Conservation (phyloP, 805 yeast species). For the Huiozyma naganishii region DNA sequence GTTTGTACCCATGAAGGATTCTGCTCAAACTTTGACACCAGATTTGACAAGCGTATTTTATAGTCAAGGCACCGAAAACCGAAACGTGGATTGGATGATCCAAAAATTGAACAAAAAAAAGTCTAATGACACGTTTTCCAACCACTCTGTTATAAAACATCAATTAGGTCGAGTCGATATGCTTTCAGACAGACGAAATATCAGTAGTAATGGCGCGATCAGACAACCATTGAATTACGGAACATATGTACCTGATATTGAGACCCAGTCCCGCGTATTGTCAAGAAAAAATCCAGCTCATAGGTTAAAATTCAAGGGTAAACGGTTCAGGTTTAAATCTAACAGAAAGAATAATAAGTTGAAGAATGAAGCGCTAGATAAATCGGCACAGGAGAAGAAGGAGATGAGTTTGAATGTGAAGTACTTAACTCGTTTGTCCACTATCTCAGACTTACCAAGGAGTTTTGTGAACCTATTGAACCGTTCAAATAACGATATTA, state of each 20-base stretch:
- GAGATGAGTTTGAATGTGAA: slow-evolving; percentile 1
- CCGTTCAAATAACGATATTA: neutral
- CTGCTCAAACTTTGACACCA: slow-evolving; percentile 27
- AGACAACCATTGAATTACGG: neutral
- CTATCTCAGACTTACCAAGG: slow-evolving; percentile 22
- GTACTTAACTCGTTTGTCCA: slow-evolving; percentile 22
- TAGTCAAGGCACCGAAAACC: neutral
- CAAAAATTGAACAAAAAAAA: slow-evolving; percentile 1
- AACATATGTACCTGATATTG: neutral
- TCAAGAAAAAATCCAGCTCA: no score
- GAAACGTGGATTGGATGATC: slow-evolving; percentile 1
- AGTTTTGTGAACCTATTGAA: slow-evolving; percentile 12
- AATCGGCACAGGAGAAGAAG: neutral
- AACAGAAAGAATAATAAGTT: neutral
- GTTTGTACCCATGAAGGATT: slow-evolving; percentile 21
- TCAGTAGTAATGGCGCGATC: no score
- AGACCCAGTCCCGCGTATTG: neutral
- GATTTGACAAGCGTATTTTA: slow-evolving; percentile 11
- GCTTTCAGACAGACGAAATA: neutral
- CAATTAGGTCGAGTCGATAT: slow-evolving; percentile 5
- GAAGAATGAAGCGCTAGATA: neutral
- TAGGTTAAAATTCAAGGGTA: neutral
- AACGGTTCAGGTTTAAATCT: neutral
- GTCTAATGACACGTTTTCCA: slow-evolving; percentile 13
- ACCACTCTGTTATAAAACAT: slow-evolving; percentile 21